Percentiles rank a stretch among this genome's conserved stretches.
Evolutionary conservation across 2,329 filamentous ascomycete species (phyloP).

Genomic region (Nigrograna mackinnonii): DNA sequence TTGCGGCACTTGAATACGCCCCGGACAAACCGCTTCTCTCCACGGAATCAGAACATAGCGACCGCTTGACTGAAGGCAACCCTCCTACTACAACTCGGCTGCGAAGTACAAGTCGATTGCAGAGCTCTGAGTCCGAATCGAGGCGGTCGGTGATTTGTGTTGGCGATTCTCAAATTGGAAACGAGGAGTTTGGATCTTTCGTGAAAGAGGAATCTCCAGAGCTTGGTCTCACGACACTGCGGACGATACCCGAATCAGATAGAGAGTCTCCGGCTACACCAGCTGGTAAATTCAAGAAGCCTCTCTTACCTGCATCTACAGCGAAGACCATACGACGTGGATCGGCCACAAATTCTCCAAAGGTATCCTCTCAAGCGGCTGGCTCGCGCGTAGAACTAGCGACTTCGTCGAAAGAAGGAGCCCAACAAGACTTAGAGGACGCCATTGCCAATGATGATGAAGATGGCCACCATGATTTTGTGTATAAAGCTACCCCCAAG

Average conservation of each 20-base stretch:
- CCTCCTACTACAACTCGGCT: neutral
- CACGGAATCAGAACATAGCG: constrained; percentile 20
- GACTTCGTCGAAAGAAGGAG: neutral
- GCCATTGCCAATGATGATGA: neutral
- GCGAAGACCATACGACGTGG: constrained; percentile 8
- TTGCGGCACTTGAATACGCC: constrained; percentile 13
- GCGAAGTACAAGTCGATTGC: neutral
- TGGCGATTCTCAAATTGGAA: constrained; percentile 18
- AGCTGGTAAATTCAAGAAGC: too few relatives aligned
- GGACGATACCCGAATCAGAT: constrained; percentile 4
- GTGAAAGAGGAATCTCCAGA: constrained; percentile 33
- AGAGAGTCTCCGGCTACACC: neutral
- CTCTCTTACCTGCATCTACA: too few relatives aligned
- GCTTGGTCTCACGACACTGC: constrained; percentile 10
- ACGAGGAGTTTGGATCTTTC: constrained; percentile 15
- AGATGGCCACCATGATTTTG: neutral
- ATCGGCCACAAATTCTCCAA: constrained; percentile 1
- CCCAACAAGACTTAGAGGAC: neutral
- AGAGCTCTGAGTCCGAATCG: constrained; percentile 20
- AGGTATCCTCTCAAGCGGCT: neutral
- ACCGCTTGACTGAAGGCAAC: neutral
- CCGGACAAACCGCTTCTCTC: constrained; percentile 32
- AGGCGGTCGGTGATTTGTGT: constrained; percentile 21
- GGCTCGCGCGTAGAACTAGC: neutral
- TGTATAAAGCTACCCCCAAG: neutral